Conservation (phyloP, 176 grass and related monocot species). For the Ensete glaucum region DNA sequence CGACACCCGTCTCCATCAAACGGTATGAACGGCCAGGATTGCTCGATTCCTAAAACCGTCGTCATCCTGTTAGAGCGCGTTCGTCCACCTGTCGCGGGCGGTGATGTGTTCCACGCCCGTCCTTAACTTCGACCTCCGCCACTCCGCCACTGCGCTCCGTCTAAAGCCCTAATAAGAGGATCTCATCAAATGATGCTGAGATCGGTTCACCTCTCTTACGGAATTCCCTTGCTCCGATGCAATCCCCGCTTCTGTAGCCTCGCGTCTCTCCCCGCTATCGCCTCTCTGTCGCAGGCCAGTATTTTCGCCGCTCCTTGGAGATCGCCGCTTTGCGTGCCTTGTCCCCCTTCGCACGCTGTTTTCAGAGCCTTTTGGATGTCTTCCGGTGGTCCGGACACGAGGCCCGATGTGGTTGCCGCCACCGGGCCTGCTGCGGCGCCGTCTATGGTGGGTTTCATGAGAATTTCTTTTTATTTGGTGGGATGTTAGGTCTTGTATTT, state of each 20-base stretch:
- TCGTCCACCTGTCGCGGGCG: background rate
- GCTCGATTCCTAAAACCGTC: too few species aligned
- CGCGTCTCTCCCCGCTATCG: background rate
- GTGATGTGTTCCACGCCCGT: constrained; percentile 1
- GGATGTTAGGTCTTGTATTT: background rate
- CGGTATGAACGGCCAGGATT: too few species aligned
- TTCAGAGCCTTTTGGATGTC: constrained; percentile 31
- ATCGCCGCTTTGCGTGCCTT: background rate
- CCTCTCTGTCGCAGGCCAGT: background rate
- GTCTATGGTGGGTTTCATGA: constrained; percentile 27
- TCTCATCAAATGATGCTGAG: constrained; percentile 2
- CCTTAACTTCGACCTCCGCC: background rate
- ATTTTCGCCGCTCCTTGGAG: background rate
- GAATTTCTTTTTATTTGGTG: background rate
- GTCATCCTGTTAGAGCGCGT: background rate
- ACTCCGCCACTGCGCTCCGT: background rate
- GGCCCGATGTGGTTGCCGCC: constrained; percentile 11
- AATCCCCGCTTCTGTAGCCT: background rate
- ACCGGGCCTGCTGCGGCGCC: constrained; percentile 16
- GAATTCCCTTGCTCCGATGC: background rate
- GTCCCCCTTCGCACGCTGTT: background rate
- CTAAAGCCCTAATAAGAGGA: background rate
- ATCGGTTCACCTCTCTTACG: background rate
- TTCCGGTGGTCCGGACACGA: constrained; percentile 25
- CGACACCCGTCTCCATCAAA: too few species aligned